A percentile compares a stretch with the other conserved stretches of the same genome.
Conservation (phyloP, 2,329 filamentous ascomycete genomes). For the Pyrenophora tritici-repentis region DNA sequence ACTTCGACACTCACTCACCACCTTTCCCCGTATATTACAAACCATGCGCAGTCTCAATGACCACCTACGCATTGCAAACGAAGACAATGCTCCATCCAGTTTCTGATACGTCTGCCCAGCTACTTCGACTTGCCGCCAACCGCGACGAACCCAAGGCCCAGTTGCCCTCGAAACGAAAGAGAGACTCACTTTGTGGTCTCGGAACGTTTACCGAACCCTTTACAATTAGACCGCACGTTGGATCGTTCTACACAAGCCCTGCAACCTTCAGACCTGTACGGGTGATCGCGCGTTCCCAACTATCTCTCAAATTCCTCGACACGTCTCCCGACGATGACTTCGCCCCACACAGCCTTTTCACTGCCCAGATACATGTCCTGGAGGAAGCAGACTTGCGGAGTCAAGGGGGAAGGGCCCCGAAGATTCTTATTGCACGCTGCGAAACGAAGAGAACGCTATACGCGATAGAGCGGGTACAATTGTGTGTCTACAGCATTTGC, state of each 20-base stretch:
- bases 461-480: conserved; percentile 71
- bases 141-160: conserved; percentile 32
- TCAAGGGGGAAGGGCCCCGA: conserved; percentile 11
- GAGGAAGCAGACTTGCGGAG: conserved; percentile 26
- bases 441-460: conserved; percentile 71
- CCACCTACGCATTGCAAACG: conserved; percentile 36
- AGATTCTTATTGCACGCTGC: conserved; percentile 43
- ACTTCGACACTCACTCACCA: conserved; percentile 9
- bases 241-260: conserved; percentile 36
- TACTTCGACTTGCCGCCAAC: conserved; percentile 31
- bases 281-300: conserved; percentile 42
- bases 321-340: conserved; percentile 29
- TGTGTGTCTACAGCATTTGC: conserved; percentile 69
- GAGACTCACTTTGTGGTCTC: conserved; percentile 38
- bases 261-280: conserved; percentile 41
- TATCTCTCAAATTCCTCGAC: conserved; percentile 48
- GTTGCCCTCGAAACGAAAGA: conserved; percentile 39
- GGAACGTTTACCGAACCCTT: conserved; percentile 36
- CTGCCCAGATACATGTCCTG: conserved; percentile 39
- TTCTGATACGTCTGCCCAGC: conserved; percentile 25
- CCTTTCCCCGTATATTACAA: conserved; percentile 11
- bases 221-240: conserved; percentile 39
- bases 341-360: conserved; percentile 40
- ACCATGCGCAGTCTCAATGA: conserved; percentile 37
- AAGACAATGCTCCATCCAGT: conserved; percentile 36